Base-by-base conservation (phyloP, 106 monocot genomes). In the Cymbidium sinense region DNA sequence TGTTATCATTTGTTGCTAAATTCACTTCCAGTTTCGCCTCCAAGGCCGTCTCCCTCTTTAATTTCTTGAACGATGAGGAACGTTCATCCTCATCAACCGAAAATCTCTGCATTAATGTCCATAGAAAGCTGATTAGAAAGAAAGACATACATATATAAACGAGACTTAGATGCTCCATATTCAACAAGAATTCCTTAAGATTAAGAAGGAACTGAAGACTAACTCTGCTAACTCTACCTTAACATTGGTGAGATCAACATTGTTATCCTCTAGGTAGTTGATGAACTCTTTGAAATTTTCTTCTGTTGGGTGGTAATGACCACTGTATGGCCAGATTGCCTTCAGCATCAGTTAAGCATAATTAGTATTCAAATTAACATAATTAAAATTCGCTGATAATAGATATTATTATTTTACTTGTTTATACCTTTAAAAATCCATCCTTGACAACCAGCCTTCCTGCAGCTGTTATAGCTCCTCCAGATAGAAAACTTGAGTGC, bases 221-320 rank as follows among this genome's bases (percentile, higher is more conserved):
- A 39, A 37, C 75, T 73, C 85, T 21, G 72, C 28, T 55, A 47
- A 44, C 74, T 72, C 85, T n/a, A 93, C 93, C 96, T 93, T 89
- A n/a, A 96, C 93, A 79, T 88, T 36, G 0, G 89, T 78, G 36
- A 93, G 89, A 70, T 96, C 85, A 2, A 91, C 91, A 72, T 82
- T 82, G 64, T 89, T 87, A 27, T 93, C 84, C 21, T 50, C 28
- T 5, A 96, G 83, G 35, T 85, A 96, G 18, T 70, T 85, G 69
- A 91, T 89, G 78, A 96, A 96, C 77, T 91, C 96, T 77, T 86
- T 80, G 83, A 96, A 96, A 83, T 96, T 93, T 51, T 93, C 96
- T 81, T 96, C 96, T 0, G 93, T 96, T 41, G 96, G 96, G 17
- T 83, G 90, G 77, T 96, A 96, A 84, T 96, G 96, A n/a, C 96